These are phyloP conservation scores for Scedosporium aurantiacum DNA, from an alignment of 2,329 filamentous ascomycete species.

Conservation along the genomic window DNA sequence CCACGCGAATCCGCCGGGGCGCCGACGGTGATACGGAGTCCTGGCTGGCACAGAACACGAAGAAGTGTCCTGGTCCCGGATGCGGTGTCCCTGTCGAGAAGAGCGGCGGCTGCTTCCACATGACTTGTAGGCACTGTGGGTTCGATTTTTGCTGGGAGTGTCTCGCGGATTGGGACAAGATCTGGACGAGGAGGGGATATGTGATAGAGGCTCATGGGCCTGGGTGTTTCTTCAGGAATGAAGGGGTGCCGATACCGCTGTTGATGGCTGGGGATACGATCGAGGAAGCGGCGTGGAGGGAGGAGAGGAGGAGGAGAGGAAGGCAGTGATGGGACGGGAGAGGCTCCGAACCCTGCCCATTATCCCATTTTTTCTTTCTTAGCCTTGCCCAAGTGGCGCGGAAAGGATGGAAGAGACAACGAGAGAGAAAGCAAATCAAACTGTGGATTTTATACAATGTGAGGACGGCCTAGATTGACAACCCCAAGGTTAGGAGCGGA, in stretches of 20 bases:
- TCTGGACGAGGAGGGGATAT: conserved; percentile 9
- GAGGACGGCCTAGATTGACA: too few relatives aligned
- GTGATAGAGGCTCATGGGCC: conserved; percentile 8
- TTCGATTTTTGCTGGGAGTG: conserved; percentile 25
- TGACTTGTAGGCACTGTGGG: conserved; percentile 25
- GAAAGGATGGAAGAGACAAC: too few relatives aligned
- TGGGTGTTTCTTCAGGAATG: conserved; percentile 12
- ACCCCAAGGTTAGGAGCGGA: too few relatives aligned
- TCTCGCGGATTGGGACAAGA: conserved; percentile 14
- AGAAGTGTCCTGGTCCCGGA: conserved; percentile 13
- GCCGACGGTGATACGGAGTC: conserved; percentile 8
- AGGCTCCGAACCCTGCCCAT: too few relatives aligned
- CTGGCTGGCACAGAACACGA: conserved; percentile 15
- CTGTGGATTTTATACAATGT: too few relatives aligned
- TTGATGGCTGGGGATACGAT: conserved; percentile 10
- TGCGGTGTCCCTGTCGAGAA: conserved; percentile 16
- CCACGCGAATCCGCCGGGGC: neutral
- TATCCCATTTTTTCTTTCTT: neutral
- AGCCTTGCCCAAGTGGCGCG: neutral
- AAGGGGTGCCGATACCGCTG: conserved; percentile 7
- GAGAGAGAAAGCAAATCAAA: too few relatives aligned
- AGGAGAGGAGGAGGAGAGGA: neutral
- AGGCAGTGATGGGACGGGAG: neutral
- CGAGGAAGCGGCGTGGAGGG: conserved; percentile 2
- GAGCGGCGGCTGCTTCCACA: conserved; percentile 26